Evolutionary conservation across 805 yeast genomes (phyloP), one percentile per base, ranked within the genome.

Genomic region (Wickerhamiella azymoides): DNA sequence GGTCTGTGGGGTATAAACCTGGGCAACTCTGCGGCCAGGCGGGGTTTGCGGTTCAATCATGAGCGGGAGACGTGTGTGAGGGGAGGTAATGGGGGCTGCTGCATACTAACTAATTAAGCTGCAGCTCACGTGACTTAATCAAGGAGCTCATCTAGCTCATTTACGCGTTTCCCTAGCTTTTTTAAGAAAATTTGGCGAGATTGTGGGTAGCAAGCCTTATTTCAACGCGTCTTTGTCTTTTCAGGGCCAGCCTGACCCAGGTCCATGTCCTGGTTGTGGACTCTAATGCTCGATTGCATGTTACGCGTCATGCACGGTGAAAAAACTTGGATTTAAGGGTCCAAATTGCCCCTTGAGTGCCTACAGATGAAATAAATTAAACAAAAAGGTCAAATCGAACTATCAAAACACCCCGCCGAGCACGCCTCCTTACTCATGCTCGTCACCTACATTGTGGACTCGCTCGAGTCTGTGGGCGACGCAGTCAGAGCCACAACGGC

Each of bases 1-100:
- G 11, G 59, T 56, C 13, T 51, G 49, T 2, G 59, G 59, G 32
- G 59, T 55, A 10, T 49, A 47, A 3, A 52, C 52, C 13, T 43
- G 43, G 21, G 49, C 48, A 7, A 44, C 40, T 33, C 56, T 40
- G 2, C 43, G 21, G 21, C 36, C 19, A 24, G 59, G 58, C 30
- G 59, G 59, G 10, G 59, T 55, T 26, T 54, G 45, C 21, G 59
- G 59, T 36, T 46, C 56, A 47, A 50, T 50, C 25, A n/a, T 38
- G n/a, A n/a, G n/a, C n/a, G n/a, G n/a, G n/a, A n/a, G n/a, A n/a
- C 16, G 19, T 10, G 13, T n/a, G 40, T 14, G 32, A 14, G n/a
- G 45, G 24, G 19, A 30, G 32, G n/a, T n/a, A n/a, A n/a, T n/a
- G 16, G 37, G 6, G 24, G 32, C 28, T 1, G 37, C 44, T 11